A percentile compares a stretch with the other conserved stretches of the same genome.
These are phyloP conservation scores for Acacia confusa DNA, from an alignment of 306 rosid species.

Conservation along the genomic window DNA sequence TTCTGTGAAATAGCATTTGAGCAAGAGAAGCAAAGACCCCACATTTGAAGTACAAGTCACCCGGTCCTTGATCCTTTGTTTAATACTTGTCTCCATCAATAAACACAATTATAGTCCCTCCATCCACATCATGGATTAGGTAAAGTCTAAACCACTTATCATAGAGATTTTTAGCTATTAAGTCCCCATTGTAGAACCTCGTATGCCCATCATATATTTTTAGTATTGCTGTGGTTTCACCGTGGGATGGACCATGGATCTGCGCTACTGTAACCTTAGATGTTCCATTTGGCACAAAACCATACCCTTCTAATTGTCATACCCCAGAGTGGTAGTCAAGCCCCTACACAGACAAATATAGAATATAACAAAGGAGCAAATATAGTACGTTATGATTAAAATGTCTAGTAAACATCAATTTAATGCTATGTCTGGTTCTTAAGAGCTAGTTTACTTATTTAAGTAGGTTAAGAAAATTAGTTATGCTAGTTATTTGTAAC, in stretches of 20 bases:
- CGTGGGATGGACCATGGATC: slow-evolving; percentile 42
- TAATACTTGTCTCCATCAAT: slow-evolving; percentile 32
- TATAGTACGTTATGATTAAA: too few species aligned
- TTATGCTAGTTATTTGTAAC: too few species aligned
- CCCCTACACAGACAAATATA: slow-evolving; percentile 24
- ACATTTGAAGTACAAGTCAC: slow-evolving; percentile 42
- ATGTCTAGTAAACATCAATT: not conserved
- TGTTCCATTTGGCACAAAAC: slow-evolving; percentile 48
- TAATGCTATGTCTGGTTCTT: too few species aligned
- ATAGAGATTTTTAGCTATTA: slow-evolving; percentile 44
- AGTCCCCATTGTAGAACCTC: slow-evolving; percentile 32
- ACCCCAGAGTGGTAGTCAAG: slow-evolving; percentile 44
- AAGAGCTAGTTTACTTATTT: too few species aligned
- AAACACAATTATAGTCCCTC: slow-evolving; percentile 35
- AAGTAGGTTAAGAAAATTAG: too few species aligned
- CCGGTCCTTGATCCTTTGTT: slow-evolving; percentile 34
- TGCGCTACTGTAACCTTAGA: slow-evolving; percentile 51
- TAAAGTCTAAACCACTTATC: slow-evolving; percentile 49
- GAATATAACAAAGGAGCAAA: not conserved
- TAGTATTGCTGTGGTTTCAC: slow-evolving; percentile 36
- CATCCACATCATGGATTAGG: slow-evolving; percentile 44
- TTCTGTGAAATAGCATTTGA: slow-evolving; percentile 35
- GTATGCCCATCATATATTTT: slow-evolving; percentile 46
- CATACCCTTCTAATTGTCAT: slow-evolving; percentile 61
- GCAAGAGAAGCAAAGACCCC: slow-evolving; percentile 40